Evolutionary conservation across 1,139 yeast species (phyloP).

Genomic region (Pichia sp.): DNA sequence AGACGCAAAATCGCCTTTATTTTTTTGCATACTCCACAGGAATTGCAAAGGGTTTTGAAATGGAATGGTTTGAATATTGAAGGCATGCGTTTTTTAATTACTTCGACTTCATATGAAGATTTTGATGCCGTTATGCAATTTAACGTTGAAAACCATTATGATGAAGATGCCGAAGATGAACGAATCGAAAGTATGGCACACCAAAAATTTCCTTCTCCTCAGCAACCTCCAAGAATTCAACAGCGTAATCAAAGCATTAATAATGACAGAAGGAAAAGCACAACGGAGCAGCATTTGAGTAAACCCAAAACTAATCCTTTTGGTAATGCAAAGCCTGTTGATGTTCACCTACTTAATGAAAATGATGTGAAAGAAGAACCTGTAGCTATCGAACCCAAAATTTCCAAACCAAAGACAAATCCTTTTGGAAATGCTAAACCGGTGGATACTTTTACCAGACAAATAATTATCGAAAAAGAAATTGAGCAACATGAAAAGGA

Average conservation of each 20-base stretch:
- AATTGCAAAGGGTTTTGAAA: constrained; percentile 24
- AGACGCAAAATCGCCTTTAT: constrained; percentile 24
- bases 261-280: background rate
- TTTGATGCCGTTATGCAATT: constrained; percentile 13
- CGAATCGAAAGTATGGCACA: constrained; percentile 8
- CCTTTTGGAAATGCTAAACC: constrained; percentile 51
- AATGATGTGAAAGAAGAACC: background rate
- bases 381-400: background rate
- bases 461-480: constrained; percentile 38
- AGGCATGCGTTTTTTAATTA: constrained; percentile 18
- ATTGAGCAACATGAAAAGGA: constrained; percentile 41
- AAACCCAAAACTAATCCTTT: background rate
- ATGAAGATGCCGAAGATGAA: constrained; percentile 22
- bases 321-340: constrained; percentile 5
- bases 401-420: constrained; percentile 32
- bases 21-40: constrained; percentile 17
- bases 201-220: background rate
- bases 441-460: constrained; percentile 40
- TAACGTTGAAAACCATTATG: constrained; percentile 19
- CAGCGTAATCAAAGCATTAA: background rate
- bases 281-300: background rate
- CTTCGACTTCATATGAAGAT: constrained; percentile 10
- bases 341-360: background rate
- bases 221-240: background rate
- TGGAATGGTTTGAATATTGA: constrained; percentile 25